A percentile compares a stretch with the other conserved stretches of the same genome.
These are phyloP conservation scores for Fusarium equiseti DNA, from an alignment of 2,329 filamentous ascomycete species.

Conservation along the genomic window DNA sequence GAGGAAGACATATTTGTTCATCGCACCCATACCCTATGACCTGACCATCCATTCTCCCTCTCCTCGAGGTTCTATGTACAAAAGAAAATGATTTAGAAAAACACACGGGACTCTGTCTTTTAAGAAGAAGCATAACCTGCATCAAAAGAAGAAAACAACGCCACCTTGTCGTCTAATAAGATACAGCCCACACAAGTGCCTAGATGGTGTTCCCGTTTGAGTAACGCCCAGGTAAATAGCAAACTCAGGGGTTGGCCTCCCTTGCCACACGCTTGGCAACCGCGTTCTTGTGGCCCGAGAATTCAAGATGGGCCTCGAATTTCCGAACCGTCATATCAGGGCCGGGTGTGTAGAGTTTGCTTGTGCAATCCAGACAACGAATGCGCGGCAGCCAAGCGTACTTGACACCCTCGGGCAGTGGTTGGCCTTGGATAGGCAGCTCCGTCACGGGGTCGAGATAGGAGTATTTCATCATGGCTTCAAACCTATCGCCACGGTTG, in stretches of 20 bases:
- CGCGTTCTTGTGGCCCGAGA: conserved; percentile 80
- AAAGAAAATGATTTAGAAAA: conserved; percentile 12
- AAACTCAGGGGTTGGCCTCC: conserved; percentile 33
- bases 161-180: conserved; percentile 29
- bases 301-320: conserved; percentile 93
- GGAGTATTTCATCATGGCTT: conserved; percentile 90
- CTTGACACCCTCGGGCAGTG: conserved; percentile 73
- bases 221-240: conserved; percentile 2
- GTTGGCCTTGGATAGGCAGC: conserved; percentile 68
- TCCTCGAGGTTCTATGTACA: conserved; percentile 30
- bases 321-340: conserved; percentile 87
- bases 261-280: conserved; percentile 59
- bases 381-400: conserved; percentile 91
- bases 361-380: conserved; percentile 90
- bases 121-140: conserved; percentile 9
- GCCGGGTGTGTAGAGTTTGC: conserved; percentile 92
- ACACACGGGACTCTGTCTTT: conserved; percentile 27
- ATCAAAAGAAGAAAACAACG: conserved; percentile 30
- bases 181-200: conserved; percentile 17
- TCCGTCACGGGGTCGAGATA: conserved; percentile 81
- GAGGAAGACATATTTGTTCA: conserved; percentile 10
- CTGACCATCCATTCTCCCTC: conserved; percentile 18
- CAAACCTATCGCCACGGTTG: conserved; percentile 81
- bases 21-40: conserved; percentile 19
- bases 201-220: neutral